A percentile compares a stretch with the other conserved stretches of the same genome.
These are phyloP conservation scores for Penicillium turbatum DNA, from an alignment of 495 filamentous ascomycete genomes.

Conservation along the genomic window DNA sequence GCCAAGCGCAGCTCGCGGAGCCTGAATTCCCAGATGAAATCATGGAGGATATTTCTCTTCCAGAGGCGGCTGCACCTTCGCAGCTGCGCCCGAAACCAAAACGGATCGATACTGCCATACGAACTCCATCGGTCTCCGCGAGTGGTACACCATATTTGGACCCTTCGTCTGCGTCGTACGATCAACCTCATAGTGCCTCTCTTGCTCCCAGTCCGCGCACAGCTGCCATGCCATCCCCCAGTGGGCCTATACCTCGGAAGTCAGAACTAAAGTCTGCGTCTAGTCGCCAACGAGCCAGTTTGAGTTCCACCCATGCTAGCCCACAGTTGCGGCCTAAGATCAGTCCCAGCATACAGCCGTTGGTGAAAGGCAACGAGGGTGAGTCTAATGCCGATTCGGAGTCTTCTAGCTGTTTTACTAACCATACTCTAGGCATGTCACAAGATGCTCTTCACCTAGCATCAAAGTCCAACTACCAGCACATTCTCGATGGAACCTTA, in stretches of 20 bases:
- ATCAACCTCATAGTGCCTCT: slow-evolving; percentile 22
- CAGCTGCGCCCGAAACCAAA: slow-evolving; percentile 35
- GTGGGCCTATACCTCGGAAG: slow-evolving; percentile 38
- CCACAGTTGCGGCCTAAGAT: slow-evolving; percentile 90
- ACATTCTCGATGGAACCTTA: slow-evolving; percentile 88
- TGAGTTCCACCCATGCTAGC: slow-evolving; percentile 70
- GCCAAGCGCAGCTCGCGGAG: slow-evolving; percentile 23
- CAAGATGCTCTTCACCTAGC: slow-evolving; percentile 78
- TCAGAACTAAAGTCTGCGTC: slow-evolving; percentile 35
- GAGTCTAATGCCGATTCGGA: slow-evolving; percentile 26
- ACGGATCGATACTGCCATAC: slow-evolving; percentile 42
- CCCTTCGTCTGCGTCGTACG: slow-evolving; percentile 24
- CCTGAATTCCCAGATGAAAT: slow-evolving; percentile 48
- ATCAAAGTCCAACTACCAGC: slow-evolving; percentile 96
- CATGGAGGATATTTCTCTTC: slow-evolving; percentile 64
- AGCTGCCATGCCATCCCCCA: slow-evolving; percentile 42
- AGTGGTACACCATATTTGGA: slow-evolving; percentile 31
- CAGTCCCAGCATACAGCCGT: slow-evolving; percentile 87
- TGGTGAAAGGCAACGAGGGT: slow-evolving; percentile 75
- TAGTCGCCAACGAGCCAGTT: slow-evolving; percentile 64
- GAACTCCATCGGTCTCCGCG: slow-evolving; percentile 29
- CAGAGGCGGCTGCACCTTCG: slow-evolving; percentile 52
- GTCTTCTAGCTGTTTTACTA: slow-evolving; percentile 7
- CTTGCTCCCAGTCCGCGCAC: slow-evolving; percentile 37
- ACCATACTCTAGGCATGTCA: slow-evolving; percentile 38